These are phyloP conservation scores for Paramecium octaurelia DNA, from an alignment of 73 alveolate species.

Conservation along the genomic window DNA sequence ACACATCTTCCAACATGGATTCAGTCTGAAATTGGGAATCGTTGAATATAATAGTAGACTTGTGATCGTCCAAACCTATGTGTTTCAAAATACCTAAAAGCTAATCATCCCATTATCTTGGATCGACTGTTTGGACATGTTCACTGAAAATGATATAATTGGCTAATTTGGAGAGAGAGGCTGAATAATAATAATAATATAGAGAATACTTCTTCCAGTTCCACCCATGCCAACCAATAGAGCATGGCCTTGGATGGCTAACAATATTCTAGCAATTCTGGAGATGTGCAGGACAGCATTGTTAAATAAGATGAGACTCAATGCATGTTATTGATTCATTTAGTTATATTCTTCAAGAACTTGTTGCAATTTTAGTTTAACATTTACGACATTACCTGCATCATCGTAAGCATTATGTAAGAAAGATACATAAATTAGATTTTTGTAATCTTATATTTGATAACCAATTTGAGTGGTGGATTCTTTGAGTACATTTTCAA, in stretches of 20 bases:
- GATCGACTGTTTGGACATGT: neutral
- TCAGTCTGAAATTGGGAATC: slow-evolving; percentile 11
- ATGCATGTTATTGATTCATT: slow-evolving; percentile 55
- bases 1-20: slow-evolving; percentile 59
- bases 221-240: slow-evolving; percentile 84
- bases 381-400: slow-evolving; percentile 34
- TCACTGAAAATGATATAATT: slow-evolving; percentile 65
- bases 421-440: slow-evolving; percentile 59
- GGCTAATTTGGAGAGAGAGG: slow-evolving; percentile 71
- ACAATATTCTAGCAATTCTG: slow-evolving; percentile 74
- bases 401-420: slow-evolving; percentile 54
- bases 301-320: slow-evolving; percentile 77
- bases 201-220: slow-evolving; percentile 65
- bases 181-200: slow-evolving; percentile 29
- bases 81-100: neutral
- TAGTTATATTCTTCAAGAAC: slow-evolving; percentile 73
- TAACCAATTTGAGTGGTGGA: slow-evolving; percentile 67
- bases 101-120: slow-evolving; percentile 36
- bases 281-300: slow-evolving; percentile 75
- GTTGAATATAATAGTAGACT: neutral
- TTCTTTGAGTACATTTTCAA: slow-evolving; percentile 82
- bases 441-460: slow-evolving; percentile 65
- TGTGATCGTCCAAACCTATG: neutral
- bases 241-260: slow-evolving; percentile 80
- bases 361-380: slow-evolving; percentile 47